phyloP scores from a whole-genome alignment of 2,329 filamentous ascomycete species.

The Colletotrichum neosansevieriae region DNA sequence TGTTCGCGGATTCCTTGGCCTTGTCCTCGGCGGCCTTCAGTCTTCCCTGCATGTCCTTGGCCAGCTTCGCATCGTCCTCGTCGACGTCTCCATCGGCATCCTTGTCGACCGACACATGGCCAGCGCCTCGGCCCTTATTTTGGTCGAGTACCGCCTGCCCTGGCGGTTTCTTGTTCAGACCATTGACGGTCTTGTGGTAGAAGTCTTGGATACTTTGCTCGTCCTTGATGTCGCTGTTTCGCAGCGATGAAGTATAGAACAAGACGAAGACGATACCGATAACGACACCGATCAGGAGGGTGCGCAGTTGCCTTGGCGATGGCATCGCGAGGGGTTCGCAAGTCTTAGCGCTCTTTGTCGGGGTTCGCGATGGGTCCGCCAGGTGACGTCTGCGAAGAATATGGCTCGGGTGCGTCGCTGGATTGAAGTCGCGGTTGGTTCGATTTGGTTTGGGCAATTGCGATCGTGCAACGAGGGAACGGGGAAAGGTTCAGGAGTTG shows the following conservation, averaged over 20 bases:
- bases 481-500: background rate
- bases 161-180: slow-evolving; percentile 51
- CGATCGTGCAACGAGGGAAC: slow-evolving; percentile 15
- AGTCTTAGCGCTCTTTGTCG: background rate
- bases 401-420: background rate
- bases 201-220: slow-evolving; percentile 63
- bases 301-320: slow-evolving; percentile 76
- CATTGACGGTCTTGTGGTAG: slow-evolving; percentile 70
- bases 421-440: background rate
- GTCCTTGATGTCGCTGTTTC: slow-evolving; percentile 62
- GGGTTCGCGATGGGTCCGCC: background rate
- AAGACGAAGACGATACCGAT: slow-evolving; percentile 75
- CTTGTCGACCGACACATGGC: slow-evolving; percentile 59
- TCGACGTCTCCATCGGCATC: slow-evolving; percentile 68
- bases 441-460: background rate
- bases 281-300: slow-evolving; percentile 74
- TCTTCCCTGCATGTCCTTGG: slow-evolving; percentile 68
- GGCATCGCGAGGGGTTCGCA: slow-evolving; percentile 63
- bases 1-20: slow-evolving; percentile 76
- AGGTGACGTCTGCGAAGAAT: background rate
- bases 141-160: slow-evolving; percentile 56
- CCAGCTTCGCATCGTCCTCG: slow-evolving; percentile 66
- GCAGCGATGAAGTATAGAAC: slow-evolving; percentile 76
- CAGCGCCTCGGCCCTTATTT: slow-evolving; percentile 53
- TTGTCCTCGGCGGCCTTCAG: slow-evolving; percentile 77